phyloP scores from a whole-genome alignment of 2,329 filamentous ascomycete species.

The Westerdykella sp. region DNA sequence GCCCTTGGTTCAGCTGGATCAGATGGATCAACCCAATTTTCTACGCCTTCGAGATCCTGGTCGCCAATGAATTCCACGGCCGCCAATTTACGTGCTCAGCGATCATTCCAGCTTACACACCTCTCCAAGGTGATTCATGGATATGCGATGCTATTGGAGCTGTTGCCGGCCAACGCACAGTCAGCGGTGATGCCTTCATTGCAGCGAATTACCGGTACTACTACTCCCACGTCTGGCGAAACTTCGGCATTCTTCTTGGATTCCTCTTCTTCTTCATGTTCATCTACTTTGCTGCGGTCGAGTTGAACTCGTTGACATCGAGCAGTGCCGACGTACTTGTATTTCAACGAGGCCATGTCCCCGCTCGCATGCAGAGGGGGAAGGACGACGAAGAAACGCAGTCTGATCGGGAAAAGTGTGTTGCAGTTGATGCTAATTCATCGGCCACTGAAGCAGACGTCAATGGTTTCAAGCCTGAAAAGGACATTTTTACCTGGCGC shows the following conservation, averaged over 20 bases:
- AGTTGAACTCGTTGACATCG: slow-evolving; percentile 57
- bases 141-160: slow-evolving; percentile 38
- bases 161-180: slow-evolving; percentile 33
- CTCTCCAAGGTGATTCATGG: slow-evolving; percentile 19
- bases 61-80: slow-evolving; percentile 62
- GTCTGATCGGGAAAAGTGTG: slow-evolving; percentile 28
- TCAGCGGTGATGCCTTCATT: slow-evolving; percentile 37
- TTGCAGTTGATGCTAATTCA: too few relatives aligned
- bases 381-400: slow-evolving; percentile 21
- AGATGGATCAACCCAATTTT: slow-evolving; percentile 69
- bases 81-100: slow-evolving; percentile 30
- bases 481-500: slow-evolving; percentile 38
- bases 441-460: slow-evolving; percentile 28
- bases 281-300: slow-evolving; percentile 57
- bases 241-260: slow-evolving; percentile 51
- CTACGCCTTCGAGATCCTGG: slow-evolving; percentile 72
- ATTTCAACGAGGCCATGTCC: slow-evolving; percentile 48
- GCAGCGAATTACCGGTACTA: slow-evolving; percentile 29
- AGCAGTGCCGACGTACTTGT: slow-evolving; percentile 65
- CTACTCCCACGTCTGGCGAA: slow-evolving; percentile 46
- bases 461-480: slow-evolving; percentile 37
- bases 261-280: slow-evolving; percentile 55
- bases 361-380: slow-evolving; percentile 34
- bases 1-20: slow-evolving; percentile 38
- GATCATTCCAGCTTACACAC: slow-evolving; percentile 35